phyloP scores from a whole-genome alignment of 805 yeast genomes.

The Monosporozyma yasuniensis region DNA sequence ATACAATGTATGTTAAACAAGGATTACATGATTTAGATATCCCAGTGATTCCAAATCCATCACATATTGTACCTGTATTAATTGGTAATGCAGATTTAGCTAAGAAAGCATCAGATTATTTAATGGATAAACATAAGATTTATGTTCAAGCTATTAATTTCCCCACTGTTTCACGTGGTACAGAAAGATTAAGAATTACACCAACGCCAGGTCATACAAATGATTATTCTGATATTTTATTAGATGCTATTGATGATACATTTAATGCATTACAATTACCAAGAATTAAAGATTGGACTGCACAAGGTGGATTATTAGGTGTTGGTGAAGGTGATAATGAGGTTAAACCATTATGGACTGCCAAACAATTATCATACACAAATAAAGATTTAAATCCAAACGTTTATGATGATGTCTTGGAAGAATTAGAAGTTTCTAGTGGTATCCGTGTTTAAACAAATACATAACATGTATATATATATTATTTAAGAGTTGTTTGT shows the following conservation, averaged over 20 bases:
- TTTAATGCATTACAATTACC: slow-evolving; percentile 67
- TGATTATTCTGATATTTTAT: slow-evolving; percentile 64
- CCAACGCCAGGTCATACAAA: slow-evolving; percentile 95
- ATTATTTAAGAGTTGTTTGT: too few species aligned
- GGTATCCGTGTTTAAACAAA: slow-evolving; percentile 33
- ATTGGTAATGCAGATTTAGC: slow-evolving; percentile 93
- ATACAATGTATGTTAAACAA: slow-evolving; percentile 77
- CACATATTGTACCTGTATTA: slow-evolving; percentile 92
- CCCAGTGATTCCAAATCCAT: slow-evolving; percentile 95
- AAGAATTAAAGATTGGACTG: slow-evolving; percentile 70
- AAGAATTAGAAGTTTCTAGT: slow-evolving; percentile 60
- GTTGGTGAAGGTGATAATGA: slow-evolving; percentile 54
- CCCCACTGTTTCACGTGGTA: slow-evolving; percentile 95
- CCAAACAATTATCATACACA: slow-evolving; percentile 57
- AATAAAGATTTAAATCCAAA: slow-evolving; percentile 59
- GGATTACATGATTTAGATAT: slow-evolving; percentile 62
- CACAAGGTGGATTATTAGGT: slow-evolving; percentile 82
- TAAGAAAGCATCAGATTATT: slow-evolving; percentile 80
- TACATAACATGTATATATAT: too few species aligned
- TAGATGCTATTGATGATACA: slow-evolving; percentile 71
- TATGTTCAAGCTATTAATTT: slow-evolving; percentile 97
- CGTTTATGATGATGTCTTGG: slow-evolving; percentile 53
- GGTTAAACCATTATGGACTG: slow-evolving; percentile 77
- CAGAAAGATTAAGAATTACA: slow-evolving; percentile 94
- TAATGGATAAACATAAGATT: slow-evolving; percentile 74